Base-by-base conservation (phyloP, 345 rosid species). In the Pistacia vera region DNA sequence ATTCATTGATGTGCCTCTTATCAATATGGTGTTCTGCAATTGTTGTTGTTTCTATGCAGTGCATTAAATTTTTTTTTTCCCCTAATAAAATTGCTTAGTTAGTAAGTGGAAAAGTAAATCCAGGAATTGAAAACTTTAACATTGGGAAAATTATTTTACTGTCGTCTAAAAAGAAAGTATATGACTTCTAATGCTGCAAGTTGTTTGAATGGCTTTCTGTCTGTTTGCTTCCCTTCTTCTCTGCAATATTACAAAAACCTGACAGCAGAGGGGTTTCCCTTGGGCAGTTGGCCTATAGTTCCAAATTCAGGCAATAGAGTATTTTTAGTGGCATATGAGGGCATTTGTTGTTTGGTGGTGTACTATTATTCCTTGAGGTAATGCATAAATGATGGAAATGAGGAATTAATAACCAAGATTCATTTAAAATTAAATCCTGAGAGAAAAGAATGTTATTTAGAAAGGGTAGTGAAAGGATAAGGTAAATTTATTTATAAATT, bases 121-220 rank as follows among this genome's bases (percentile, higher is more conserved):
- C 25, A 2, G 46, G n/a, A 78, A 48, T 1, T 36, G 17, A 20
- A 36, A 36, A 58, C 7, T 17, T 22, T 17, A 70, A 36, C 22
- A 6, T 54, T 70, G 36, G 56, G 73, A 70, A 70, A 70, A n/a
- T 52, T 51, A 17, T 69, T 4, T 38, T 11, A 55, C 36, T 9
- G 10, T 8, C 18, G 48, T 55, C 61, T 68, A 11, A 69, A 69
- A 25, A 6, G 67, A 61, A 70, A 70, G 46, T 33, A 4, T 8
- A 68, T n/a, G 28, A 25, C 55, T 61, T 72, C 28, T 49, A 59
- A 44, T 8, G 52, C 30, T 25, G 38, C 22, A 58, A 61, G 20
- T 48, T 62, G 14, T 33, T 20, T 51, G 17, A 35, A 51, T 51
- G 35, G 16, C 52, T 73, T 16, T 12, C 17, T 9, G 35, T 30